Evolutionary conservation across 148 eudicot genomes (phyloP), one percentile per base, ranked within the genome.

Genomic region (Dianthus caryophyllus): DNA sequence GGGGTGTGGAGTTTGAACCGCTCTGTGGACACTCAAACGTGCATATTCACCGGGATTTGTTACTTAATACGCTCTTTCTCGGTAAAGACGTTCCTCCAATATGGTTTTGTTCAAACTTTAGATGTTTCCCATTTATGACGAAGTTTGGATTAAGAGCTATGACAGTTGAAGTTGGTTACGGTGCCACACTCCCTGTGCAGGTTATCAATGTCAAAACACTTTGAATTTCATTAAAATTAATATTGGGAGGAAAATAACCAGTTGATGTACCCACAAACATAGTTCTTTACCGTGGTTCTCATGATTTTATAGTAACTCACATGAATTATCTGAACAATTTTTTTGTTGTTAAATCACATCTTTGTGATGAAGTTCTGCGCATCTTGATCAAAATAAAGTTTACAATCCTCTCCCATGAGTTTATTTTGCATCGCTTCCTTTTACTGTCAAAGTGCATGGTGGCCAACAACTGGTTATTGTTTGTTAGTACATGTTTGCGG

Each of bases 141-240:
- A 66, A 41, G 44, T 9, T 24, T 70, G 49, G 43, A 52, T 61
- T 8, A 15, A 17, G 12, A 1, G 38, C 12, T 39, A 7, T 22
- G 9, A 20, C 6, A 29, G 43, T 48, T 26, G 46, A 59, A 48
- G 16, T 47, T 48, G 29, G 24, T n/a, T 33, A 11, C 30, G 29
- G 0, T 31, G 36, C 25, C 26, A 39, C 25, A 44, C 36, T 61
- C 16, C 4, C 54, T 70, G 48, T 75, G 69, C 81, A 85, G 93
- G 93, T 87, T 49, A 83, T 85, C 87, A 85, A 89, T 72, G 84
- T 81, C 51, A 87, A 87, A 79, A 89, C 89, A 67, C 82, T 87
- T 62, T 87, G 93, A 67, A 87, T 82, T 64, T 77, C 93, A 46
- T 49, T 87, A 66, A 85, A 85, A 58, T 73, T 87, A 73, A 83